Conservation (phyloP, 2,329 filamentous ascomycete species). For the Colletotrichum phormii region DNA sequence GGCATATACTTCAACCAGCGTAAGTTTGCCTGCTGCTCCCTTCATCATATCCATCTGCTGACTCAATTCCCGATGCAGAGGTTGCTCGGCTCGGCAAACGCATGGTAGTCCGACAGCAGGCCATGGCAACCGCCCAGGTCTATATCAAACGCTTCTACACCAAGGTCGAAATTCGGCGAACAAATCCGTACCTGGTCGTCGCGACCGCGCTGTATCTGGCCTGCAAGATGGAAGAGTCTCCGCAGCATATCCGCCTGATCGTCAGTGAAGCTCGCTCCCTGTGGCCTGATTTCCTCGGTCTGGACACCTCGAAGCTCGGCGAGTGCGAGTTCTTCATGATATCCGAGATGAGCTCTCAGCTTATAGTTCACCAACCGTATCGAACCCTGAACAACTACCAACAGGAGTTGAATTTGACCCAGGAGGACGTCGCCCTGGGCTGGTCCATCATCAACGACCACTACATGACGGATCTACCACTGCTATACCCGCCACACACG, state of each 20-base stretch:
- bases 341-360: slow-evolving; percentile 88
- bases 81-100: slow-evolving; percentile 86
- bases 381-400: slow-evolving; percentile 81
- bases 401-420: slow-evolving; percentile 75
- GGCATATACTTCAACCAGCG: slow-evolving; percentile 94
- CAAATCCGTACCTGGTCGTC: slow-evolving; percentile 92
- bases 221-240: slow-evolving; percentile 98
- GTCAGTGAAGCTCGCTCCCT: slow-evolving; percentile 86
- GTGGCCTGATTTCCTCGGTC: slow-evolving; percentile 82
- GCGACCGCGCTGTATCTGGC: slow-evolving; percentile 95
- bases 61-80: slow-evolving; percentile 60
- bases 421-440: slow-evolving; percentile 82
- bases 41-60: neutral
- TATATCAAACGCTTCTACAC: slow-evolving; percentile 96
- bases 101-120: slow-evolving; percentile 87
- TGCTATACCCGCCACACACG: slow-evolving; percentile 87
- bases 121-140: slow-evolving; percentile 91
- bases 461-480: slow-evolving; percentile 90
- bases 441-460: slow-evolving; percentile 91
- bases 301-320: slow-evolving; percentile 85
- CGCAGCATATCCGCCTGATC: slow-evolving; percentile 93
- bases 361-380: slow-evolving; percentile 93
- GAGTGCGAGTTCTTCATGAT: slow-evolving; percentile 96
- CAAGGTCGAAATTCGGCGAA: slow-evolving; percentile 89
- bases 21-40: slow-evolving; percentile 48